Evolutionary conservation across 148 eudicot genomes (phyloP).

Genomic region (Arbutus unedo): DNA sequence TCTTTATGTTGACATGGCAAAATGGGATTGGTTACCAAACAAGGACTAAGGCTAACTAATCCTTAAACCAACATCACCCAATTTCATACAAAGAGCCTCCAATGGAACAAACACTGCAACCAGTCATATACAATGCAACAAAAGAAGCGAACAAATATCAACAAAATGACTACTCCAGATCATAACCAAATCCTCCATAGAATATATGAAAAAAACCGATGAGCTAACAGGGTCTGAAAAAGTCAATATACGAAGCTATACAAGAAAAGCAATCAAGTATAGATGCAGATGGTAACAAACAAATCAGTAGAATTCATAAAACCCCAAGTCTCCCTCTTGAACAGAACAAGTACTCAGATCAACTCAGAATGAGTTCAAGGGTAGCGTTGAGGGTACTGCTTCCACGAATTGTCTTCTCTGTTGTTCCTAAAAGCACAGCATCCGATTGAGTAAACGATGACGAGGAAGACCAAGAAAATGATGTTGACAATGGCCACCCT

Average conservation of each 20-base stretch:
- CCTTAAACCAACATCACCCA: background rate
- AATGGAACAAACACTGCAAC: background rate
- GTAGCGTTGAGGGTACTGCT: conserved; percentile 41
- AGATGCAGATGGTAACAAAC: background rate
- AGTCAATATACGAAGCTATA: conserved; percentile 2
- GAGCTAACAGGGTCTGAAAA: background rate
- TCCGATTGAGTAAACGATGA: conserved; percentile 82
- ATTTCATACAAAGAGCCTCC: background rate
- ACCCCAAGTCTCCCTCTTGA: background rate
- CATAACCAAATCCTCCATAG: background rate
- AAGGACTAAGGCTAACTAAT: background rate
- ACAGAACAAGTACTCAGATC: background rate
- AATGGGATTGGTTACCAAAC: conserved; percentile 3
- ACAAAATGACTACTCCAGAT: background rate
- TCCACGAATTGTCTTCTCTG: conserved; percentile 51
- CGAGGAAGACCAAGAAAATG: conserved; percentile 62
- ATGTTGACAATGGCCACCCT: conserved; percentile 70
- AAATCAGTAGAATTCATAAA: background rate
- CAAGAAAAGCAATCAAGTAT: background rate
- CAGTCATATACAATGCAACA: background rate
- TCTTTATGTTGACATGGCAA: background rate
- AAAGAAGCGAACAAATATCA: background rate
- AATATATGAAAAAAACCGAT: background rate
- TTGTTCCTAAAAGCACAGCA: conserved; percentile 96
- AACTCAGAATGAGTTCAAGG: conserved; percentile 25